Conservation (phyloP, 192 early-diverging fungal species). For the Coemansia sp. region DNA sequence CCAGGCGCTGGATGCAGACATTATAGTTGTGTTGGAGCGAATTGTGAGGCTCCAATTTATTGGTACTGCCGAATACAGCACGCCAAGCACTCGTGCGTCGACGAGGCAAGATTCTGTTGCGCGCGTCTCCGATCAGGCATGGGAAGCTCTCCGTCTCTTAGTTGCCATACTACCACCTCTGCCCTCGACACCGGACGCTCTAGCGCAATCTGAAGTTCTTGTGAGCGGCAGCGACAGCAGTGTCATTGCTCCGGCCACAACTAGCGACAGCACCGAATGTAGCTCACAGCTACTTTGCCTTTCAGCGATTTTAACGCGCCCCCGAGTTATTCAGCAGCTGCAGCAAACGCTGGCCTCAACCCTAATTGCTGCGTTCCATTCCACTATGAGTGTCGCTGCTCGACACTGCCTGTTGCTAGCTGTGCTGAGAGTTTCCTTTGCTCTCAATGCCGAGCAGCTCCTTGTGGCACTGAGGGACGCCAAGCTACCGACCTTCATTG, state of each 20-base stretch:
- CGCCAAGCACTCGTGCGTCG: neutral
- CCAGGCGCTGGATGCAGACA: constrained; percentile 23
- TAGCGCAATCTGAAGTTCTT: constrained; percentile 5
- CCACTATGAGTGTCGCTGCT: constrained; percentile 64
- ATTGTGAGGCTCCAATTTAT: constrained; percentile 15
- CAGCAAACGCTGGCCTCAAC: constrained; percentile 64
- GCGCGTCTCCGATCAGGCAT: constrained; percentile 25
- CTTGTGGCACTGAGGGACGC: constrained; percentile 50
- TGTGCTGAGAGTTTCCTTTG: constrained; percentile 60
- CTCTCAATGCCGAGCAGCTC: constrained; percentile 51
- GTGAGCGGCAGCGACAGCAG: neutral
- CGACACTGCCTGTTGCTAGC: constrained; percentile 69
- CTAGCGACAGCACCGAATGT: neutral
- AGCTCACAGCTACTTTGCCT: constrained; percentile 3
- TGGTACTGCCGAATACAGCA: neutral
- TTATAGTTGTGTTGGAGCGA: constrained; percentile 13
- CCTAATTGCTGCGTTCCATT: constrained; percentile 69
- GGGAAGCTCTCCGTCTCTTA: constrained; percentile 36
- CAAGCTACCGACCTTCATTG: constrained; percentile 23
- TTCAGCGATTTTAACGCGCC: constrained; percentile 8
- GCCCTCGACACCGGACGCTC: constrained; percentile 5
- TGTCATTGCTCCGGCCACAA: neutral
- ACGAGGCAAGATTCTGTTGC: constrained; percentile 2
- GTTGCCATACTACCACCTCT: constrained; percentile 27
- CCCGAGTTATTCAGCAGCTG: constrained; percentile 23